Conservation (phyloP, 202 grass and related monocot genomes). For the Tripidium arundinaceum region DNA sequence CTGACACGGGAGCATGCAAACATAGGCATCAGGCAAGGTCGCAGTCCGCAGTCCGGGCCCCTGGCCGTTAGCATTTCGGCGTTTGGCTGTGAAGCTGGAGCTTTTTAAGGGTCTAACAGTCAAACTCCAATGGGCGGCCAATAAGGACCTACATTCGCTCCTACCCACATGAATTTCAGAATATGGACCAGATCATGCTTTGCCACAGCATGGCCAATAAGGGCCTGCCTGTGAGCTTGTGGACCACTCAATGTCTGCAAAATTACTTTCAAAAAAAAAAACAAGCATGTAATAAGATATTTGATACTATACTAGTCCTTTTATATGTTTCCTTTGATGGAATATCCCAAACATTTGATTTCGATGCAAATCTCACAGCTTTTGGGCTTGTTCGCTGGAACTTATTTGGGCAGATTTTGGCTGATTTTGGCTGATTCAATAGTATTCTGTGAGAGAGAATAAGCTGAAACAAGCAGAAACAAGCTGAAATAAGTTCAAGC, state of each 20-base stretch:
- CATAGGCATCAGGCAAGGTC: slow-evolving; percentile 29
- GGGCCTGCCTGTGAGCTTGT: background rate
- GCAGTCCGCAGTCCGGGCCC: slow-evolving; percentile 17
- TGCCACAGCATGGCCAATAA: slow-evolving; percentile 16
- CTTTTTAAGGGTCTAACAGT: slow-evolving; percentile 34
- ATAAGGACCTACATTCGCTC: slow-evolving; percentile 44
- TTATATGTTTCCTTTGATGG: background rate
- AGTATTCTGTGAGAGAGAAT: too few species aligned
- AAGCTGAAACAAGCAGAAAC: too few species aligned
- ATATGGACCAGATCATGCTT: slow-evolving; percentile 36
- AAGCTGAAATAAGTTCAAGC: too few species aligned
- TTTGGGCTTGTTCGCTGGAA: too few species aligned
- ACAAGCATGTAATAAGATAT: background rate
- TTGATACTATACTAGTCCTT: background rate
- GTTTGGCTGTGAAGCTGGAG: slow-evolving; percentile 15
- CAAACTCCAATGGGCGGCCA: slow-evolving; percentile 30
- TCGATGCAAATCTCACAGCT: slow-evolving; percentile 24
- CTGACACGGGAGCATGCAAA: slow-evolving; percentile 34
- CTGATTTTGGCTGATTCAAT: too few species aligned
- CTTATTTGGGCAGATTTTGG: too few species aligned
- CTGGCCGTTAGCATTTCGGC: slow-evolving; percentile 20
- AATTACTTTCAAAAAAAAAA: slow-evolving; percentile 3
- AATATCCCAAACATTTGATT: background rate
- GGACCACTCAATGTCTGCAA: background rate
- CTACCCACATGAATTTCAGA: slow-evolving; percentile 30